These are phyloP conservation scores for Pleurotus platypus DNA, from an alignment of 768 basidiomycete genomes.

Conservation along the genomic window DNA sequence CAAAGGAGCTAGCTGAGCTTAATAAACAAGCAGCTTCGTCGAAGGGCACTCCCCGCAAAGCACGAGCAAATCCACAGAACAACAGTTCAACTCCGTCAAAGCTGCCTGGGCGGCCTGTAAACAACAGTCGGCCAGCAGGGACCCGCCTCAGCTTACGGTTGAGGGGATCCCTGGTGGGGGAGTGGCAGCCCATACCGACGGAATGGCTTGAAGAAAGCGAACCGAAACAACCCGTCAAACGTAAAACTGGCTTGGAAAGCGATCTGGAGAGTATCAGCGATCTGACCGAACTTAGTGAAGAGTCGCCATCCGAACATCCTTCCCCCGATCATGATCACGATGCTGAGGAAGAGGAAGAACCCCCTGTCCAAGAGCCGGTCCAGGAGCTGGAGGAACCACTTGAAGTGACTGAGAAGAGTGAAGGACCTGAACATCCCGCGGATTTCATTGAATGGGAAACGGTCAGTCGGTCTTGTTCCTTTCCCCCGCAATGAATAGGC, in stretches of 20 bases:
- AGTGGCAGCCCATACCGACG: conserved; percentile 78
- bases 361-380: conserved; percentile 7
- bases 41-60: neutral
- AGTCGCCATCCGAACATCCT: conserved; percentile 16
- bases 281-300: conserved; percentile 69
- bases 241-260: conserved; percentile 57
- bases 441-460: conserved; percentile 91
- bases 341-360: neutral
- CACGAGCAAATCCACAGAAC: neutral
- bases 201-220: conserved; percentile 52
- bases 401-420: conserved; percentile 12
- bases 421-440: conserved; percentile 26
- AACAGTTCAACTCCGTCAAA: neutral
- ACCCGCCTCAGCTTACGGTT: conserved; percentile 67
- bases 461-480: conserved; percentile 38
- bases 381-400: conserved; percentile 10
- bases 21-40: conserved; percentile 42
- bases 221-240: neutral
- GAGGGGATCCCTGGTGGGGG: conserved; percentile 48
- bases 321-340: neutral
- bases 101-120: neutral
- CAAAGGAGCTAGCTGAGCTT: conserved; percentile 62
- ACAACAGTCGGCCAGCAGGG: conserved; percentile 37
- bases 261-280: conserved; percentile 67
- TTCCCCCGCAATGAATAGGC: neutral